Conservation (phyloP, 2,329 filamentous ascomycete genomes). For the Tolypocladium ovalisporum region DNA sequence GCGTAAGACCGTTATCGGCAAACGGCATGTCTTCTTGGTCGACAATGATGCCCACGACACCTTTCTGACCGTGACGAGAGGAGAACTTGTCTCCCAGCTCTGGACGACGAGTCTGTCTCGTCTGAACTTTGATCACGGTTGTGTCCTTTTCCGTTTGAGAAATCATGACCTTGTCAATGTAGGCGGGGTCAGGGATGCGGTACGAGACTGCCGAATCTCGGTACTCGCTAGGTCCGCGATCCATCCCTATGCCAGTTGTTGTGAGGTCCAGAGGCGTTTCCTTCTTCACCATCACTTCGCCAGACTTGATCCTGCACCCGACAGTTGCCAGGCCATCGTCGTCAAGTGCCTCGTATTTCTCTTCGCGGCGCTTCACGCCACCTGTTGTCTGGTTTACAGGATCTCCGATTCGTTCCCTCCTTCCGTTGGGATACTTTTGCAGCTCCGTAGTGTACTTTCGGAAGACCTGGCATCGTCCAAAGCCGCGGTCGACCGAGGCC, state of each 20-base stretch:
- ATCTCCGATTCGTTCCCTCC: conserved; percentile 52
- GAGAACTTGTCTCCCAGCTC: conserved; percentile 98
- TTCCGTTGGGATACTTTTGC: conserved; percentile 82
- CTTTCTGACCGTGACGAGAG: conserved; percentile 95
- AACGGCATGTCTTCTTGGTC: conserved; percentile 97
- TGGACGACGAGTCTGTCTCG: conserved; percentile 86
- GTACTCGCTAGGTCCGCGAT: conserved; percentile 51
- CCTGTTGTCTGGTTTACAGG: conserved; percentile 40
- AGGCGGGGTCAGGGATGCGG: conserved; percentile 71
- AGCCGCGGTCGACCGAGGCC: conserved; percentile 86
- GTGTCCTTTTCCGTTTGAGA: conserved; percentile 81
- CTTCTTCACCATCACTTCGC: conserved; percentile 87
- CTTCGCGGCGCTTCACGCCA: conserved; percentile 48
- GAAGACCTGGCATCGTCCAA: conserved; percentile 96
- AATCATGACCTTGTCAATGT: conserved; percentile 94
- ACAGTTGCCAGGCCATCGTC: conserved; percentile 83
- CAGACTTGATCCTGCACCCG: conserved; percentile 64
- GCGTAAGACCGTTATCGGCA: conserved; percentile 78
- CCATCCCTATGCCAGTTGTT: conserved; percentile 59
- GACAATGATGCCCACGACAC: conserved; percentile 92
- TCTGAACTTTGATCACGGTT: conserved; percentile 85
- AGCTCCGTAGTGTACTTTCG: conserved; percentile 82
- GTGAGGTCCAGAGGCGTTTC: conserved; percentile 70
- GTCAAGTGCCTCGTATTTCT: conserved; percentile 65
- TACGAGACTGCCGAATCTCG: conserved; percentile 65